These are phyloP conservation scores for Rhinocladiella similis DNA, from an alignment of 2,329 filamentous ascomycete species.

Conservation along the genomic window DNA sequence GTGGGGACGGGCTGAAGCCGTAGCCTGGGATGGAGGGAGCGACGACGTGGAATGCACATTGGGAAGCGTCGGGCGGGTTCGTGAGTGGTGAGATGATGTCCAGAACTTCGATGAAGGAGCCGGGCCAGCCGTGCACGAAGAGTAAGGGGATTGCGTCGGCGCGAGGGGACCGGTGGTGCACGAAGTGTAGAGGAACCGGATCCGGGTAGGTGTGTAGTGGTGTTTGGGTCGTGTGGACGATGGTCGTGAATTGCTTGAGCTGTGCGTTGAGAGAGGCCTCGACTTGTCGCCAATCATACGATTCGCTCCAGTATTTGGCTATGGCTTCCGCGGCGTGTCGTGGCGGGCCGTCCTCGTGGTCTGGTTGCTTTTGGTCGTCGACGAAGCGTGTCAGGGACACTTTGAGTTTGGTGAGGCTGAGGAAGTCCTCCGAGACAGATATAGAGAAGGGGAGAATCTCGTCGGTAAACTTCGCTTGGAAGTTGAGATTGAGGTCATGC, in stretches of 20 bases:
- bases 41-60: constrained; percentile 34
- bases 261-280: too few relatives aligned
- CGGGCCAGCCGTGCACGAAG: constrained; percentile 40
- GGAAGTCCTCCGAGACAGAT: constrained; percentile 9
- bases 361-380: constrained; percentile 7
- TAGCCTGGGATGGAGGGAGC: constrained; percentile 33
- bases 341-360: constrained; percentile 13
- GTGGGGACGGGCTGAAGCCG: constrained; percentile 30
- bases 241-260: too few relatives aligned
- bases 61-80: constrained; percentile 18
- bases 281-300: too few relatives aligned
- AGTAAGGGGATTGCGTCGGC: constrained; percentile 37
- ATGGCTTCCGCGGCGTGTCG: background rate
- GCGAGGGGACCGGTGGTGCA: constrained; percentile 21
- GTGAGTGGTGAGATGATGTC: constrained; percentile 33
- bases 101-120: constrained; percentile 37
- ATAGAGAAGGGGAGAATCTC: constrained; percentile 12
- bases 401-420: constrained; percentile 11
- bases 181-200: constrained; percentile 21
- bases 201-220: too few relatives aligned
- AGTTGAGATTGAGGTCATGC: constrained; percentile 6
- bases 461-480: constrained; percentile 10
- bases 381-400: constrained; percentile 13
- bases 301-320: too few relatives aligned
- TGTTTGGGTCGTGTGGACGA: too few relatives aligned